phyloP scores from a whole-genome alignment of 495 filamentous ascomycete genomes.

The Amphirosellinia nigrospora region DNA sequence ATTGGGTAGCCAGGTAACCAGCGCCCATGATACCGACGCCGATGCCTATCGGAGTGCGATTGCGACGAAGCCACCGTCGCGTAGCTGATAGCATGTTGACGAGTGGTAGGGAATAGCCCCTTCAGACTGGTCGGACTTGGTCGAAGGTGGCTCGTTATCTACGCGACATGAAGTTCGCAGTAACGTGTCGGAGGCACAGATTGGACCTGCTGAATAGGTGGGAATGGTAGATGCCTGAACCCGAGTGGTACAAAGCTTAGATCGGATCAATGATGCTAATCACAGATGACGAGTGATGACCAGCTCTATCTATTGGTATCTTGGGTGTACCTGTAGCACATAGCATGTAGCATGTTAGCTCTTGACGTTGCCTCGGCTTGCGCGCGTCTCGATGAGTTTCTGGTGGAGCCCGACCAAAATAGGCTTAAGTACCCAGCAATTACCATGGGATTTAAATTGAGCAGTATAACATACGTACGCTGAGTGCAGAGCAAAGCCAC shows the following conservation, averaged over 20 bases:
- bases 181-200: not conserved
- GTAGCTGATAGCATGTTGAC: conserved; percentile 79
- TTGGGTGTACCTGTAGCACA: not conserved
- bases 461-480: not conserved
- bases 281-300: not conserved
- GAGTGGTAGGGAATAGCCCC: not conserved
- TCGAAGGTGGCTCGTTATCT: not conserved
- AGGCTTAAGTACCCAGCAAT: not conserved
- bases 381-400: conserved; percentile 5
- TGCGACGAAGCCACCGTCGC: conserved; percentile 87
- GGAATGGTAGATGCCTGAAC: not conserved
- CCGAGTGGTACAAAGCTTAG: not conserved
- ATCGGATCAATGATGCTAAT: not conserved
- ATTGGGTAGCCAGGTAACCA: conserved; percentile 91
- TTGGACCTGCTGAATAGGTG: not conserved
- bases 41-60: conserved; percentile 87
- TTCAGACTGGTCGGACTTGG: not conserved
- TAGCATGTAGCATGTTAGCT: too few species aligned
- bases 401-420: not conserved
- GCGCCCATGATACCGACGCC: conserved; percentile 85
- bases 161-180: conserved; percentile 14
- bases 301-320: not conserved
- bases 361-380: conserved; percentile 13
- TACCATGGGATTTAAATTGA: conserved; percentile 3
- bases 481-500: conserved; percentile 16